Evolutionary conservation across 768 basidiomycete species (phyloP).

Genomic region (Calocera viscosa): DNA sequence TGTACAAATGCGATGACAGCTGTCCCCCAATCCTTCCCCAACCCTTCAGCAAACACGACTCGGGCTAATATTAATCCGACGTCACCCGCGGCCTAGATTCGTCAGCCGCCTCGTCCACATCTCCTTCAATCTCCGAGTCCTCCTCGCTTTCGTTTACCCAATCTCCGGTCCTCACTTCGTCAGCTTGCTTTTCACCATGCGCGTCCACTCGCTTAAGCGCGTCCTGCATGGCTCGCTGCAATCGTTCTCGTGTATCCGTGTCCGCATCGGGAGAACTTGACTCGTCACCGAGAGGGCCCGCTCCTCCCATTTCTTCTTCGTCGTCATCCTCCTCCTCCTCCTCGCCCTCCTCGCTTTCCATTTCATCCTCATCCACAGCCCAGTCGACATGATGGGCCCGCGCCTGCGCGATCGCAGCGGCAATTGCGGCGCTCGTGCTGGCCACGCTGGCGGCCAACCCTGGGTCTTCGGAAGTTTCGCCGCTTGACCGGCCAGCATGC

Average conservation of each 20-base stretch:
- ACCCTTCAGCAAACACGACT: background rate
- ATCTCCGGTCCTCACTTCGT: background rate
- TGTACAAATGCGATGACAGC: background rate
- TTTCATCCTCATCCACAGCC: slow-evolving; percentile 4
- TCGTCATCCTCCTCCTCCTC: slow-evolving; percentile 53
- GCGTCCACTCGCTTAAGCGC: background rate
- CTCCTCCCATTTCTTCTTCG: slow-evolving; percentile 58
- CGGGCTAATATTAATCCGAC: background rate
- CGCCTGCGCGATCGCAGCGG: slow-evolving; percentile 65
- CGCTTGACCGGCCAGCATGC: background rate
- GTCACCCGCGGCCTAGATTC: background rate
- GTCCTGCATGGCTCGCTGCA: background rate
- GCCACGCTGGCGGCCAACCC: slow-evolving; percentile 50
- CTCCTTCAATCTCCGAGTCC: background rate
- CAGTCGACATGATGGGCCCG: slow-evolving; percentile 34
- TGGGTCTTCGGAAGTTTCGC: slow-evolving; percentile 12
- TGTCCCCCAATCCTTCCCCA: background rate
- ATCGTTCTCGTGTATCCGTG: background rate
- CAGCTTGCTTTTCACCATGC: background rate
- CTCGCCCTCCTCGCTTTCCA: slow-evolving; percentile 3
- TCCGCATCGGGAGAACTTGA: background rate
- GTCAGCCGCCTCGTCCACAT: background rate
- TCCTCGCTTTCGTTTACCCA: slow-evolving; percentile 7
- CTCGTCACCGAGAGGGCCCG: background rate
- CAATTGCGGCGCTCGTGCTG: slow-evolving; percentile 69